Conservation (phyloP, 306 rosid species). For the Arachis hypogaea region DNA sequence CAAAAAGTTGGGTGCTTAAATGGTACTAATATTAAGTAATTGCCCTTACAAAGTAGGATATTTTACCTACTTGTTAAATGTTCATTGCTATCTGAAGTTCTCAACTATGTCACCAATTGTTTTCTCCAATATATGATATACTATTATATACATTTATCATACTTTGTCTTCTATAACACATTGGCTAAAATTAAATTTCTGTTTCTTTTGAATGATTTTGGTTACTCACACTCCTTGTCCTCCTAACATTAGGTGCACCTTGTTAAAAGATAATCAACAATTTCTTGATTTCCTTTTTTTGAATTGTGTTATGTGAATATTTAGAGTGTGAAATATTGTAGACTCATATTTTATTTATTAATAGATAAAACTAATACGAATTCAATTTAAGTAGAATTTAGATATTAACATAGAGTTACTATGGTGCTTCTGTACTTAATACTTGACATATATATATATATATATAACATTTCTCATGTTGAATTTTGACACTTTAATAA, state of each 20-base stretch:
- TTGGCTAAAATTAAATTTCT: neutral
- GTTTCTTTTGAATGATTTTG: conserved; percentile 13
- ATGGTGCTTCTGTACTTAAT: too few relatives aligned
- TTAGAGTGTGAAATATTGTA: too few relatives aligned
- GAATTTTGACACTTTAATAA: too few relatives aligned
- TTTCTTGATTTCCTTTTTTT: neutral
- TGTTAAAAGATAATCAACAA: conserved; percentile 16
- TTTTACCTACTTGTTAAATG: conserved; percentile 5
- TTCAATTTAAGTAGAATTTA: too few relatives aligned
- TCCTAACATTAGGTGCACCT: conserved; percentile 8
- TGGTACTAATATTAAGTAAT: conserved; percentile 16
- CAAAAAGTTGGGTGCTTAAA: conserved; percentile 29
- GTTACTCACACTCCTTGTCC: neutral
- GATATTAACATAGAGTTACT: too few relatives aligned
- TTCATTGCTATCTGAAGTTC: neutral
- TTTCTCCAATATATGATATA: neutral
- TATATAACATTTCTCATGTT: too few relatives aligned
- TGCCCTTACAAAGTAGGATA: conserved; percentile 28
- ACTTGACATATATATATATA: too few relatives aligned
- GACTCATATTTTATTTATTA: too few relatives aligned
- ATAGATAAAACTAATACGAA: too few relatives aligned
- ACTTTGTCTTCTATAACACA: too few relatives aligned
- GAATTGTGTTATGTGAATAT: neutral
- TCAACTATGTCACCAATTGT: conserved; percentile 8
- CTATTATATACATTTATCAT: too few relatives aligned